A percentile compares a stretch with the other conserved stretches of the same genome.
Conservation (phyloP, 495 filamentous ascomycete species). For the Penicillium alfredii region DNA sequence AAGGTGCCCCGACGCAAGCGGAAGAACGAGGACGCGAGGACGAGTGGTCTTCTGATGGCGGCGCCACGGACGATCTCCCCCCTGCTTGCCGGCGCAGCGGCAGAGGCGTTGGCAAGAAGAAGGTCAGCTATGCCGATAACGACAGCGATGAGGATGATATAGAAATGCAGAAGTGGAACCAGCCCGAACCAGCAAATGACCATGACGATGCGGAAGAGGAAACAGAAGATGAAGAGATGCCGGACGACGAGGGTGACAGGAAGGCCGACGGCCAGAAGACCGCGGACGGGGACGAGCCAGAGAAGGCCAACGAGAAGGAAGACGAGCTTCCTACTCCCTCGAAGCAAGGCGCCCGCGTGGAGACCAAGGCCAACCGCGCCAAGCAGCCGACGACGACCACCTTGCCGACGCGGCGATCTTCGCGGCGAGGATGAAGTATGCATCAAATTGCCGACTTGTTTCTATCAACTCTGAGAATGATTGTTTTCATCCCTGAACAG, state of each 20-base stretch:
- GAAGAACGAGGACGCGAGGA: conserved; percentile 38
- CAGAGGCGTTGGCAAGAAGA: conserved; percentile 26
- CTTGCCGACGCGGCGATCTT: conserved; percentile 37
- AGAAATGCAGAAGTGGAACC: conserved; percentile 44
- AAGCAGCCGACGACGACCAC: conserved; percentile 20
- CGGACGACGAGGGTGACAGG: conserved; percentile 17
- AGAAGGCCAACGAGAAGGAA: conserved; percentile 17
- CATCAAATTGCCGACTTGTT: too few relatives aligned
- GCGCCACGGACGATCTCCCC: conserved; percentile 15
- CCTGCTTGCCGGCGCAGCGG: conserved; percentile 38
- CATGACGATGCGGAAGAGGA: conserved; percentile 22
- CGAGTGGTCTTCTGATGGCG: conserved; percentile 39
- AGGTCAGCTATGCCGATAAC: conserved; percentile 50
- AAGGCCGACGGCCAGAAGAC: too few relatives aligned
- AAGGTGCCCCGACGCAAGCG: conserved; percentile 44
- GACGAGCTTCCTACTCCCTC: conserved; percentile 21
- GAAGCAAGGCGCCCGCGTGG: conserved; percentile 18
- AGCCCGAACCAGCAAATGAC: conserved; percentile 13
- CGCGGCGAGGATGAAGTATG: conserved; percentile 30
- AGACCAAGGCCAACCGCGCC: conserved; percentile 13
- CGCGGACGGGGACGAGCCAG: conserved; percentile 25
- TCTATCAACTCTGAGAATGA: too few relatives aligned
- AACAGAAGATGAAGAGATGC: conserved; percentile 20
- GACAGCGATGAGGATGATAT: conserved; percentile 50
- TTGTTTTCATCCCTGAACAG: too few relatives aligned